Base-by-base conservation (phyloP, 2,329 filamentous ascomycete genomes). In the Chalara sp. region DNA sequence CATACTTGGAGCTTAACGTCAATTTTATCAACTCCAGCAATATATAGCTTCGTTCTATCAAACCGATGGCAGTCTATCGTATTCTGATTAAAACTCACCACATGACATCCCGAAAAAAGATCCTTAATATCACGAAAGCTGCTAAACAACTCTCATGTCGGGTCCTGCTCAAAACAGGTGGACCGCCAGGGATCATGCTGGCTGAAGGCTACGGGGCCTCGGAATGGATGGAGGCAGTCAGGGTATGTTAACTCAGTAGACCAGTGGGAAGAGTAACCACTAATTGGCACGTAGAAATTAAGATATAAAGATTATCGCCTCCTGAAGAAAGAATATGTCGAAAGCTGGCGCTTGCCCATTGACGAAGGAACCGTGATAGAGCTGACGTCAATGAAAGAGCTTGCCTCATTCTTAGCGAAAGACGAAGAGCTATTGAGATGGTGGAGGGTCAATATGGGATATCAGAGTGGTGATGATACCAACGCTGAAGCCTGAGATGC, bases 101-200 rank as follows among this genome's bases (percentile, higher is more conserved):
- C 66, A 89, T 91, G 62, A 90, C 86, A 4, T 89, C 84, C 0
- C 83, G 86, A 56, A 89, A 89, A 64, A 91, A 91, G 63, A 75
- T 84, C 43, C 70, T 74, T 30, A 73, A 74, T 50, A 74, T 91
- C 28, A 79, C 74, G 47, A 84, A 86, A 65, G 81, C 83, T 2
- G 76, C 79, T 4, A 81, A 84, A 6, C 73, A 78, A 32, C 72
- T 77, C 44, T 72, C 79, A 57, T 70, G 81, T 50, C 77, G 83
- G 47, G 84, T 79, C 56, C 79, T 85, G 1, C 70, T 90, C 4
- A 78, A 86, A 30, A 82, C 77, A 55, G 85, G 86, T 8, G 80
- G 82, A 2, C 78, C 77, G 29, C 87, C 87, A 0, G 87, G 87
- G 1, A 82, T 91, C 58, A 90, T 91, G 86, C 88, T 89, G 62